Evolutionary conservation across 371 early-diverging fungal species (phyloP).

Genomic region (Mortierella sp.): DNA sequence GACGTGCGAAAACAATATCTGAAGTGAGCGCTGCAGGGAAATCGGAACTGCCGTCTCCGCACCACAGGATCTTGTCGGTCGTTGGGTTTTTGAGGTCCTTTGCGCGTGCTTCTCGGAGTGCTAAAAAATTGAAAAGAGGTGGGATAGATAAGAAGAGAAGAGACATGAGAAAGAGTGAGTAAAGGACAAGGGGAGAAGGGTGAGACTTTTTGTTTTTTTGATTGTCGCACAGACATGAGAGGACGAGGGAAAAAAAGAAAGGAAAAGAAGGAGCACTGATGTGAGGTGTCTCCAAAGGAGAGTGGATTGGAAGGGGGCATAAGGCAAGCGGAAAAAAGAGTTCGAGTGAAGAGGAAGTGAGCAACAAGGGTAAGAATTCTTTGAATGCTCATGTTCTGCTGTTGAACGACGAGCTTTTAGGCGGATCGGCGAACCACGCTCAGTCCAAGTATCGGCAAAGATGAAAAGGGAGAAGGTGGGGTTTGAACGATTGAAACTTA

Average conservation of each 20-base stretch:
- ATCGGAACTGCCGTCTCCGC: slow-evolving; percentile 47
- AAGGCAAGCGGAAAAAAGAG: background rate
- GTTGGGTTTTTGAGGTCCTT: slow-evolving; percentile 33
- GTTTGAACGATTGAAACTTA: slow-evolving; percentile 10
- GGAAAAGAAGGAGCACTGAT: background rate
- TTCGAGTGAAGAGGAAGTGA: background rate
- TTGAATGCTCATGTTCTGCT: background rate
- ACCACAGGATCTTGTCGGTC: slow-evolving; percentile 39
- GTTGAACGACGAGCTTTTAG: background rate
- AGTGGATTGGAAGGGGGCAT: background rate
- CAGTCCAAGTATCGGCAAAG: background rate
- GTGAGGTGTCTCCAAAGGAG: background rate
- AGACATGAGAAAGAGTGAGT: slow-evolving; percentile 6
- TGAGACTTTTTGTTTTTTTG: background rate
- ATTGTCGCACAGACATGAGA: background rate
- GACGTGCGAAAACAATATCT: slow-evolving; percentile 30
- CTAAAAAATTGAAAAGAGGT: background rate
- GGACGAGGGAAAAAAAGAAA: background rate
- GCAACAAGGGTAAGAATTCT: background rate
- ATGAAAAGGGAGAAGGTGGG: background rate
- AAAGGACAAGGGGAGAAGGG: background rate
- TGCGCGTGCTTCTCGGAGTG: slow-evolving; percentile 35
- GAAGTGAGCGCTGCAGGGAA: slow-evolving; percentile 39
- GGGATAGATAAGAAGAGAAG: slow-evolving; percentile 4
- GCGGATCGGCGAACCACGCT: background rate